These are phyloP conservation scores for Wickerhamiella kurtzmanii DNA, from an alignment of 805 yeast species.

Conservation along the genomic window DNA sequence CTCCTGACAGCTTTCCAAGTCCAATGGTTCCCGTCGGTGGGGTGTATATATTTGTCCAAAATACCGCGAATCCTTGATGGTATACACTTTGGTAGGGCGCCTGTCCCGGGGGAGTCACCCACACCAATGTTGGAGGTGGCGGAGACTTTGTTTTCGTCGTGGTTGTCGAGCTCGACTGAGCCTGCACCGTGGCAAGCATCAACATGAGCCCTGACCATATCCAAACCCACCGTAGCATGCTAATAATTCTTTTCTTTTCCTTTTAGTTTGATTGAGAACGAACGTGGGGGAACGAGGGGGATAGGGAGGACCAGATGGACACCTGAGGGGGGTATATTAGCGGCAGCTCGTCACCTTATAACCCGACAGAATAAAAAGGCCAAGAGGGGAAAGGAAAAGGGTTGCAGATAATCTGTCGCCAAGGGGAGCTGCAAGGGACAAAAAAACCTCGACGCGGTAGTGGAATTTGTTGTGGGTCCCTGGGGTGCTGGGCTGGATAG, in stretches of 20 bases:
- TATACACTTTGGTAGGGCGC: conserved; percentile 10
- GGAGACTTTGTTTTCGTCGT: not conserved
- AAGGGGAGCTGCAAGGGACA: not conserved
- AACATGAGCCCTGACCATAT: not conserved
- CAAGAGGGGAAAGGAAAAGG: not conserved
- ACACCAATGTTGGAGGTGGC: conserved; percentile 24
- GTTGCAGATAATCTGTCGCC: not conserved
- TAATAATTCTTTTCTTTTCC: too few species aligned
- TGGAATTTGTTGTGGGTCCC: too few species aligned
- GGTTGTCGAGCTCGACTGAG: not conserved
- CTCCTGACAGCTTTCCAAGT: conserved; percentile 55
- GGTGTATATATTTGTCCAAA: conserved; percentile 26
- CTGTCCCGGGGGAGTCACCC: conserved; percentile 31
- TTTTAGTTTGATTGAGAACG: too few species aligned
- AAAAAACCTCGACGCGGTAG: too few species aligned
- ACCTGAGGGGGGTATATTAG: too few species aligned
- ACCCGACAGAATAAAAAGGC: not conserved
- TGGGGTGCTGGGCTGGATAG: too few species aligned
- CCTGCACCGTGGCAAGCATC: not conserved
- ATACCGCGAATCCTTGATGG: conserved; percentile 13
- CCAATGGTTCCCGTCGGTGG: conserved; percentile 62
- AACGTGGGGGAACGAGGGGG: too few species aligned
- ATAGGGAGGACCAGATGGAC: too few species aligned
- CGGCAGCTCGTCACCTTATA: too few species aligned
- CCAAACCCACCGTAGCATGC: not conserved